A percentile compares a stretch with the other conserved stretches of the same genome.
phyloP scores from a whole-genome alignment of 1,139 yeast genomes.

The Arxiozyma telluris region DNA sequence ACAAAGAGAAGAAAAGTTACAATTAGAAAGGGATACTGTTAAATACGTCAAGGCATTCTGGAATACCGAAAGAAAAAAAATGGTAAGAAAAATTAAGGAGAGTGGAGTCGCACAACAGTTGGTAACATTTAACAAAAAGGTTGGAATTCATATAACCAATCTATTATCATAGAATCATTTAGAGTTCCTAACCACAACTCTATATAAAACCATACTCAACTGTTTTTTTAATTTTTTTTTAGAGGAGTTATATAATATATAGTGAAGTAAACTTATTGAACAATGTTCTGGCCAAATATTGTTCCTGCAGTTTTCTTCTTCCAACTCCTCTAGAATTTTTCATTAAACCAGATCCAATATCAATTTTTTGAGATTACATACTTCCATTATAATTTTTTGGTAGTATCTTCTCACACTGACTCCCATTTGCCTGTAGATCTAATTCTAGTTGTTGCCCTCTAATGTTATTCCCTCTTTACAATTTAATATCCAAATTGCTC shows the following conservation, averaged over 20 bases:
- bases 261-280: not conserved
- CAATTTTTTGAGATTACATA: too few species aligned
- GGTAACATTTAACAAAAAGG: not conserved
- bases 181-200: not conserved
- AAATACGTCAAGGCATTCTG: not conserved
- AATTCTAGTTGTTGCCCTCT: not conserved
- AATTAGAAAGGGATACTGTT: not conserved
- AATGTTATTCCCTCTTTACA: too few species aligned
- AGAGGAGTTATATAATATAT: not conserved
- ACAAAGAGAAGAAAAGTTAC: not conserved
- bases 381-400: too few species aligned
- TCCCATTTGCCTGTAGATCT: not conserved
- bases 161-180: not conserved
- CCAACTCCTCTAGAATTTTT: not conserved
- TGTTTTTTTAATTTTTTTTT: not conserved
- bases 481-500: not conserved
- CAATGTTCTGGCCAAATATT: not conserved
- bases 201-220: not conserved
- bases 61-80: not conserved
- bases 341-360: not conserved
- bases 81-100: not conserved
- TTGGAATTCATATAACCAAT: not conserved
- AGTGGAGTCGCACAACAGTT: not conserved
- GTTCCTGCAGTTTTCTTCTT: not conserved
- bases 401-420: too few species aligned